Conservation (phyloP, 305 asterid species). For the Rubia balearica region DNA sequence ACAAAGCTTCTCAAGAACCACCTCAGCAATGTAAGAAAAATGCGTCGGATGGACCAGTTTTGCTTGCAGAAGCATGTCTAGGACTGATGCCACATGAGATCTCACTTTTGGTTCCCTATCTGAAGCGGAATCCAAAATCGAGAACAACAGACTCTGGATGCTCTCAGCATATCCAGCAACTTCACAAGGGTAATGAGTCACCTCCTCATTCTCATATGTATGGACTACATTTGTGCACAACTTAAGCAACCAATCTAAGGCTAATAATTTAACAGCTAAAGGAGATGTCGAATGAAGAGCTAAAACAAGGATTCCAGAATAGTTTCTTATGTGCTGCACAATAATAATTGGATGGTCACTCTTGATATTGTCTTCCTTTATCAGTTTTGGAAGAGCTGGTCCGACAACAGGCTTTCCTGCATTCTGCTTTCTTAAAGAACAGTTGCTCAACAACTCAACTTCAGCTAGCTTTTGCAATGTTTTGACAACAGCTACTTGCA, state of each 20-base stretch:
- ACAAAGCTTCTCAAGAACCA: conserved; percentile 73
- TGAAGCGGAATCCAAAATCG: conserved; percentile 67
- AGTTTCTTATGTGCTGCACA: conserved; percentile 58
- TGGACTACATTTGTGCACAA: conserved; percentile 58
- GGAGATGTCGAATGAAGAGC: conserved; percentile 72
- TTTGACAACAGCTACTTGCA: conserved; percentile 68
- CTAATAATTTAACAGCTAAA: conserved; percentile 71
- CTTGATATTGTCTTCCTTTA: conserved; percentile 40
- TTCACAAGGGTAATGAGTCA: conserved; percentile 59
- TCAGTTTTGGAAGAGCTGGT: conserved; percentile 28
- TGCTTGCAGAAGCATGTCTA: conserved; percentile 74
- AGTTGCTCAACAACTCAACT: conserved; percentile 59
- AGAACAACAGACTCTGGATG: conserved; percentile 58
- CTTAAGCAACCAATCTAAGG: conserved; percentile 64
- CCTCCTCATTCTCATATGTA: conserved; percentile 34
- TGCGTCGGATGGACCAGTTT: conserved; percentile 76
- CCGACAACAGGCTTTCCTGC: conserved; percentile 33
- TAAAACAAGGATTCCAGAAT: conserved; percentile 46
- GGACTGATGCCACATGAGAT: conserved; percentile 56
- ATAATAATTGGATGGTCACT: conserved; percentile 40
- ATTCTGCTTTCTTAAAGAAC: conserved; percentile 42
- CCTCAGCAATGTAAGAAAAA: conserved; percentile 58
- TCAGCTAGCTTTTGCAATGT: conserved; percentile 63
- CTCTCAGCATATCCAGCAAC: conserved; percentile 54
- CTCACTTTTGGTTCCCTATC: conserved; percentile 90